Evolutionary conservation across 192 early-diverging fungal species (phyloP).

Genomic region (Spizellomyces punctatus): DNA sequence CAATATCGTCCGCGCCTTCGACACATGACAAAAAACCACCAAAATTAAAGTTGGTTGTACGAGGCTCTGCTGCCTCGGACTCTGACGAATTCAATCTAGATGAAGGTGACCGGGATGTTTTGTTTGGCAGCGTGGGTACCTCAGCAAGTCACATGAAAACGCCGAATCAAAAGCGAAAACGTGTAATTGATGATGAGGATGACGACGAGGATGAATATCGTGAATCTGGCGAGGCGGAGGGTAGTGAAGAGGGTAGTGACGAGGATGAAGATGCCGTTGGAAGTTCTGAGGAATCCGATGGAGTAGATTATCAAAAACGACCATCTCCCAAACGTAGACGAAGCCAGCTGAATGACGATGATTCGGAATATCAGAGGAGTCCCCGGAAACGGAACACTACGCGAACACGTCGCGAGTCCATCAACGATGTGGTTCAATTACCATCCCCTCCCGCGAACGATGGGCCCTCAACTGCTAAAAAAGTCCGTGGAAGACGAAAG

Average conservation of each 20-base stretch:
- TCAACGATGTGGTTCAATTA: not conserved
- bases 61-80: not conserved
- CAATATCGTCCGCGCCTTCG: not conserved
- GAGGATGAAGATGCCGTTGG: constrained; percentile 1
- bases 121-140: not conserved
- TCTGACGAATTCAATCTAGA: not conserved
- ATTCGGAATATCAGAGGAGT: constrained; percentile 1
- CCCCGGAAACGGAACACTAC: not conserved
- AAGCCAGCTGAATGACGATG: not conserved
- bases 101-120: not conserved
- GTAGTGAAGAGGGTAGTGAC: constrained; percentile 3
- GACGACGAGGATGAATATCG: constrained; percentile 5
- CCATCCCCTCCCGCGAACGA: not conserved
- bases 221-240: not conserved
- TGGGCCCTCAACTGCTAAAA: not conserved
- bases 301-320: not conserved
- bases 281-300: not conserved
- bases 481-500: no score
- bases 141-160: not conserved
- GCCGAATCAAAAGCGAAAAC: not conserved
- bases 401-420: not conserved
- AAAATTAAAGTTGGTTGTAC: constrained; percentile 2
- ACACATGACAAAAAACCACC: not conserved
- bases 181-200: constrained; percentile 13
- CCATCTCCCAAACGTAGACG: not conserved